These are phyloP conservation scores for Aquilaria malaccensis DNA, from an alignment of 345 rosid species.

Conservation along the genomic window DNA sequence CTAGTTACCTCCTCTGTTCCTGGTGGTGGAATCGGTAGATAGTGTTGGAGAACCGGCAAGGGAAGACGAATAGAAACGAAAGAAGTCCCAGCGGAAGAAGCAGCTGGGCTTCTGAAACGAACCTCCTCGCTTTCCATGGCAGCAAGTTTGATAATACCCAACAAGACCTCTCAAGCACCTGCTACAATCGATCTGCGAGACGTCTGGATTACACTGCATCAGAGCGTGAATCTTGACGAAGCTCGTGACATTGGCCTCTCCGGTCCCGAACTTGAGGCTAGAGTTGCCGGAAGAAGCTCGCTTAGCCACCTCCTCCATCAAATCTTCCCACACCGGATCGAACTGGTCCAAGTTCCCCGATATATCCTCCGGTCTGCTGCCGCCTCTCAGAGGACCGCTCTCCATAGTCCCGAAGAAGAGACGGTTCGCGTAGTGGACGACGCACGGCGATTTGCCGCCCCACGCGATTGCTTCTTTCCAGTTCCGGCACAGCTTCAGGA, in stretches of 20 bases:
- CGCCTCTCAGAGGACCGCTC: constrained; percentile 2
- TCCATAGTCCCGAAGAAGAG: constrained; percentile 12
- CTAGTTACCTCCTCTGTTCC: not conserved
- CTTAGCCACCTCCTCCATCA: constrained; percentile 6
- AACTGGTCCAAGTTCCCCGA: constrained; percentile 6
- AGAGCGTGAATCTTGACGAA: constrained; percentile 10
- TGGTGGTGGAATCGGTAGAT: not conserved
- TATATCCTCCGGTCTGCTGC: constrained; percentile 10
- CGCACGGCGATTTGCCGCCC: constrained; percentile 15
- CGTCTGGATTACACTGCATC: constrained; percentile 27
- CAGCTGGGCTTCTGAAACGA: constrained; percentile 16
- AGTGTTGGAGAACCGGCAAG: not conserved
- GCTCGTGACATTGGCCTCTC: not conserved
- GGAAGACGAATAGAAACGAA: not conserved
- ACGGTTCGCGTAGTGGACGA: constrained; percentile 18
- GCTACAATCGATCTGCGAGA: constrained; percentile 15
- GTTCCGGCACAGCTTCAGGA: constrained; percentile 14
- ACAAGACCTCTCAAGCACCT: constrained; percentile 13
- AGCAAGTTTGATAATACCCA: constrained; percentile 13
- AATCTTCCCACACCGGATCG: constrained; percentile 5
- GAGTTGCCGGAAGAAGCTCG: constrained; percentile 12
- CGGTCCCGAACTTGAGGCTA: constrained; percentile 9
- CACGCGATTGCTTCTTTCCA: constrained; percentile 17
- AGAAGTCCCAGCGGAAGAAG: constrained; percentile 13
- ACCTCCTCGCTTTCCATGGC: constrained; percentile 23